Percentiles rank a stretch among this genome's conserved stretches.
Evolutionary conservation across 371 early-diverging fungal genomes (phyloP).

Genomic region (Mortierella sp.): DNA sequence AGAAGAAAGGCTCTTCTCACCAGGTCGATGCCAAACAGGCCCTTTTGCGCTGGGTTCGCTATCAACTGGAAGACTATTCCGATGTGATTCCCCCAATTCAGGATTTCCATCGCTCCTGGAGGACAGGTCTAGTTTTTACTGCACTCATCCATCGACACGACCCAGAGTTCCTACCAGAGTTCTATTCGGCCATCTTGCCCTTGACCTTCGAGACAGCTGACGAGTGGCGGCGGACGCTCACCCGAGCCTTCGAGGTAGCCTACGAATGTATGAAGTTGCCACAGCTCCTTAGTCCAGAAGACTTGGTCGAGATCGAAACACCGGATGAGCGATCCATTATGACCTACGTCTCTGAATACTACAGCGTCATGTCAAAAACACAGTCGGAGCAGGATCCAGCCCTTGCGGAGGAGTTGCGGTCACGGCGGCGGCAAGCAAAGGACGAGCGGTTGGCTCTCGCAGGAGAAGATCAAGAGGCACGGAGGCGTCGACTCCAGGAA

Average conservation of each 20-base stretch:
- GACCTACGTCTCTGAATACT: constrained; percentile 71
- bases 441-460: constrained; percentile 49
- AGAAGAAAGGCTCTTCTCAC: constrained; percentile 56
- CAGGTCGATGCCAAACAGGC: constrained; percentile 63
- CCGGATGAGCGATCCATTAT: constrained; percentile 74
- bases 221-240: constrained; percentile 60
- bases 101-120: constrained; percentile 77
- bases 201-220: constrained; percentile 42
- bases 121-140: constrained; percentile 74
- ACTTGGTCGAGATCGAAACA: constrained; percentile 61
- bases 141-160: constrained; percentile 76
- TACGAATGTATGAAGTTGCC: constrained; percentile 63
- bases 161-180: constrained; percentile 69
- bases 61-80: constrained; percentile 69
- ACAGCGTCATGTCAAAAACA: constrained; percentile 57
- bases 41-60: constrained; percentile 73
- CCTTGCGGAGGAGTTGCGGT: constrained; percentile 26
- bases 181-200: constrained; percentile 57
- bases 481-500: constrained; percentile 31
- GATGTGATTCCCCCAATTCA: constrained; percentile 68
- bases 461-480: constrained; percentile 40
- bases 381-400: constrained; percentile 53
- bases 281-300: constrained; percentile 68
- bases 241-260: constrained; percentile 67
- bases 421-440: constrained; percentile 39